Base-by-base conservation (phyloP, 305 asterid species). In the Fraxinus dipetala region DNA sequence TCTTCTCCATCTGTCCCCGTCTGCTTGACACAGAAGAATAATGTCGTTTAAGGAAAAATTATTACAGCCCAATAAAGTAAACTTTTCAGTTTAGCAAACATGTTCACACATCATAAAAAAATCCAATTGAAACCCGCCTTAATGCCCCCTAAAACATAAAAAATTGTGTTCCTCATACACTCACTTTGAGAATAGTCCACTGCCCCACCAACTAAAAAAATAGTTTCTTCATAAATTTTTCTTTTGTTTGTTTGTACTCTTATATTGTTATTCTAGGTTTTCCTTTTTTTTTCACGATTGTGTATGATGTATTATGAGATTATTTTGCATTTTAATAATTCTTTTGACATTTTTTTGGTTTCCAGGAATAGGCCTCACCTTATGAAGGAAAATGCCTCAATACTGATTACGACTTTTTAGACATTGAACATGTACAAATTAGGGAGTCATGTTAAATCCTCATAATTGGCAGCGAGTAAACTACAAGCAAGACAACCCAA, bases 1-100 rank as follows among this genome's bases (percentile, higher is more conserved):
- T 93, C 90, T 82, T 93, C 84, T 96, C 97, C 94, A 91, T 91
- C 56, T 90, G 94, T 77, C 99, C 99, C 80, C 98, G 88, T 72
- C 98, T 94, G 94, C 78, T 80, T 54, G 82, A 63, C 72, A 84
- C 31, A 69, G 72, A 63, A 56, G 81, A 78, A 80, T 40, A 74
- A 74, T 43, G 51, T 84, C 31, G 63, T 28, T 70, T 14, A 30
- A 14, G 20, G 40, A 70, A 70, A 70, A 70, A 16, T 0, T 3
- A 63, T 63, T 26, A 6, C 69, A 2, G 11, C 69, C 67, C 34
- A 5, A 24, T 10, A 63, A 24, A 9, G 11, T 28, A 0, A 69
- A 69, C 75, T 28, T 8, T 31, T 28, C 34, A 70, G 43, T 20
- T 31, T 70, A 31, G 43, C 38, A 70, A 31, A 31, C 43, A 30